phyloP scores from a whole-genome alignment of 495 filamentous ascomycete genomes.

The Astrothelium subdiscretum region DNA sequence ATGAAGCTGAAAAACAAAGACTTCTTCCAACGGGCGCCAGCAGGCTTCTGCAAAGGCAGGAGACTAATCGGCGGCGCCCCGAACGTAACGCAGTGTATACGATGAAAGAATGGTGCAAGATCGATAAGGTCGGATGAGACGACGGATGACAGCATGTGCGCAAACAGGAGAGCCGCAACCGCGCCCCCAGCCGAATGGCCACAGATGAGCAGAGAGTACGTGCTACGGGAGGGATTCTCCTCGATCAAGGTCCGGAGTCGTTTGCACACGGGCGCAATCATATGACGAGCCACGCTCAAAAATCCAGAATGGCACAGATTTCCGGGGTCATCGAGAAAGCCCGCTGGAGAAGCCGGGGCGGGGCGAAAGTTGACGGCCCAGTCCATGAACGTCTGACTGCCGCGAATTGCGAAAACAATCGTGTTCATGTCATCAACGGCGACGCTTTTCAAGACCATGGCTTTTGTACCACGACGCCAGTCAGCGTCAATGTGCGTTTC shows the following conservation, averaged over 20 bases:
- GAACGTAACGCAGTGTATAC: slow-evolving; percentile 72
- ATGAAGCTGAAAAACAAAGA: slow-evolving; percentile 65
- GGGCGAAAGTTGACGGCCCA: slow-evolving; percentile 71
- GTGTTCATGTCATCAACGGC: slow-evolving; percentile 64
- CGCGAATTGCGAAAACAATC: slow-evolving; percentile 70
- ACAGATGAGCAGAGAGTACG: slow-evolving; percentile 58
- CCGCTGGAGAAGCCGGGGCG: slow-evolving; percentile 46
- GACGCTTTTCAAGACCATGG: slow-evolving; percentile 70
- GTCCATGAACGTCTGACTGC: slow-evolving; percentile 67
- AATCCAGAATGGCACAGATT: slow-evolving; percentile 74
- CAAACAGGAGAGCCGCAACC: slow-evolving; percentile 63
- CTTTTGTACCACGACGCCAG: slow-evolving; percentile 62
- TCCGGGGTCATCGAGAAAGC: slow-evolving; percentile 62
- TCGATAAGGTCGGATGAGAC: slow-evolving; percentile 53
- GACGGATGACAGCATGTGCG: slow-evolving; percentile 59
- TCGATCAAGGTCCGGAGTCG: slow-evolving; percentile 54
- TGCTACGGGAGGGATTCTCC: slow-evolving; percentile 53
- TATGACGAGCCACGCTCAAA: slow-evolving; percentile 58
- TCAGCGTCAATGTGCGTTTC: slow-evolving; percentile 56
- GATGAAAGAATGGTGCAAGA: slow-evolving; percentile 56
- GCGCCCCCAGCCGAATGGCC: slow-evolving; percentile 79
- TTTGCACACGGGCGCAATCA: slow-evolving; percentile 59
- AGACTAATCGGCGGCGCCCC: slow-evolving; percentile 67
- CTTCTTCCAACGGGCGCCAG: slow-evolving; percentile 36
- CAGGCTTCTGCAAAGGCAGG: slow-evolving; percentile 50